These are phyloP conservation scores for Marasmius tenuissimus DNA, from an alignment of 1,284 basidiomycete genomes.

Conservation along the genomic window DNA sequence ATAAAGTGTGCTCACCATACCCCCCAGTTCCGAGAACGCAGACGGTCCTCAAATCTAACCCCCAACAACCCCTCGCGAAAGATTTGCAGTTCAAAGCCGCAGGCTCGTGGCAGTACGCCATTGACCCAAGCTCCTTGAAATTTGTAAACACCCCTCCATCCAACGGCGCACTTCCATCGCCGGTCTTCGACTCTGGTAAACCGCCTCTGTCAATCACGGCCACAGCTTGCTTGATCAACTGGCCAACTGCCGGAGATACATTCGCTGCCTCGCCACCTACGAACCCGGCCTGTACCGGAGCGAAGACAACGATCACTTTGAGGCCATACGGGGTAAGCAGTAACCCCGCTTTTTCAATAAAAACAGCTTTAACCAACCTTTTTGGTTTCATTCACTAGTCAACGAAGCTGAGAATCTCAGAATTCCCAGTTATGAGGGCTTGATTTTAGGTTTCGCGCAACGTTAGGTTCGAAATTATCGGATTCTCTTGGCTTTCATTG, in stretches of 20 bases:
- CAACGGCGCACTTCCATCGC: conserved; percentile 44
- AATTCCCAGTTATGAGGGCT: conserved; percentile 43
- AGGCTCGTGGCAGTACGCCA: conserved; percentile 52
- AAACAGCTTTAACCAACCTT: not conserved
- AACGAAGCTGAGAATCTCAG: conserved; percentile 54
- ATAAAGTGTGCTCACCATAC: not conserved
- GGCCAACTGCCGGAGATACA: conserved; percentile 47
- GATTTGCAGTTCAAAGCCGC: conserved; percentile 55
- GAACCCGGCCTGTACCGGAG: conserved; percentile 43
- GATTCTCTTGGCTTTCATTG: too few species aligned
- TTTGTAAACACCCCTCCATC: conserved; percentile 41
- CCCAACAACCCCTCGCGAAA: conserved; percentile 46
- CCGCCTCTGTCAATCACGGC: conserved; percentile 52
- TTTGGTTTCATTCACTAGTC: conserved; percentile 31
- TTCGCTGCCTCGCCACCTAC: conserved; percentile 50
- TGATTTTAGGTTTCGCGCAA: not conserved
- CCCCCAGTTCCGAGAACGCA: conserved; percentile 35
- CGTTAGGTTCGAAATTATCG: too few species aligned
- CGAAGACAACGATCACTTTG: conserved; percentile 43
- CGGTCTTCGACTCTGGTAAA: conserved; percentile 53
- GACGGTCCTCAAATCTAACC: conserved; percentile 43
- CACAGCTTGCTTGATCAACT: conserved; percentile 49
- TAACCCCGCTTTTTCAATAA: not conserved
- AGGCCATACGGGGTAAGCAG: conserved; percentile 51
- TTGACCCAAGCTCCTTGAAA: conserved; percentile 51